Evolutionary conservation across 148 eudicot species (phyloP).

Genomic region (Rhododendron ovatum): DNA sequence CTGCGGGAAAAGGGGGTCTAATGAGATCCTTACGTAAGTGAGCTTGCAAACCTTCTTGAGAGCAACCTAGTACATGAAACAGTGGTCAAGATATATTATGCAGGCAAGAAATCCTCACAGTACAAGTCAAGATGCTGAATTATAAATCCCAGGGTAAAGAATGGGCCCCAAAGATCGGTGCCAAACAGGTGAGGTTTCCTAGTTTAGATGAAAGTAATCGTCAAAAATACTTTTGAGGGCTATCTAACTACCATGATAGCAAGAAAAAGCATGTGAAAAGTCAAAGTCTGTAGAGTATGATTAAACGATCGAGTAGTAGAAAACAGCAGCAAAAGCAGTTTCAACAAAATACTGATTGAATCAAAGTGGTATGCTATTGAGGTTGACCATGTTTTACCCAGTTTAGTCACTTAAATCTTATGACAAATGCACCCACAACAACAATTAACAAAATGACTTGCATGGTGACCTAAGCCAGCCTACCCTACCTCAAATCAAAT

Average conservation of each 20-base stretch:
- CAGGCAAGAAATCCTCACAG: background rate
- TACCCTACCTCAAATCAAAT: background rate
- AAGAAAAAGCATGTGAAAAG: background rate
- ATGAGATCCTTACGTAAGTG: background rate
- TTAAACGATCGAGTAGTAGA: background rate
- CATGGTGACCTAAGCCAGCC: background rate
- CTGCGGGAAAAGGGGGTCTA: background rate
- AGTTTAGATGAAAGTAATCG: background rate
- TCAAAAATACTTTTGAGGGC: background rate
- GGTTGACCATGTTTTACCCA: background rate
- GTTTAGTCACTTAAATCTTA: background rate
- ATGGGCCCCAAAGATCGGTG: background rate
- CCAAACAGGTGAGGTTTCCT: background rate
- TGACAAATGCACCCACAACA: background rate
- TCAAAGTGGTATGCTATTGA: background rate
- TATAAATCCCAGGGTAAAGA: background rate
- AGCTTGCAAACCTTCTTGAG: background rate
- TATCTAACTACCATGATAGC: background rate
- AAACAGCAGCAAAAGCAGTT: background rate
- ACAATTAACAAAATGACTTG: background rate
- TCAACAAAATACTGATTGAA: background rate
- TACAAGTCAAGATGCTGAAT: background rate
- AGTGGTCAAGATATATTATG: background rate
- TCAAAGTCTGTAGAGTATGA: background rate
- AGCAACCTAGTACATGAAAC: constrained; percentile 2